These are phyloP conservation scores for Tetrahymena borealis DNA, from an alignment of 73 alveolate genomes.

Conservation along the genomic window DNA sequence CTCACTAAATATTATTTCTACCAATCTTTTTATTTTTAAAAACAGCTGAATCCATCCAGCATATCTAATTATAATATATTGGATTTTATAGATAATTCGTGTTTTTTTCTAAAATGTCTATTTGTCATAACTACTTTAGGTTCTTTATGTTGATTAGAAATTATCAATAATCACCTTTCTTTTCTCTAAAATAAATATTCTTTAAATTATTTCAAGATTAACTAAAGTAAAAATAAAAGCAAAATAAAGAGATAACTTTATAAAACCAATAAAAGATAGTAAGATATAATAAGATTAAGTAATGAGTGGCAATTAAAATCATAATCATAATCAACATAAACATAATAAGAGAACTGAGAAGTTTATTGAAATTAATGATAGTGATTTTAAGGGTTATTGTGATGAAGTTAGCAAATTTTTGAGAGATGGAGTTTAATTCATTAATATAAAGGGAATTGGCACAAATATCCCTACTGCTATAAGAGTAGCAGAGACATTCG, in stretches of 20 bases:
- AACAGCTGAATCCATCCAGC: not conserved
- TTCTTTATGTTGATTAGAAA: not conserved
- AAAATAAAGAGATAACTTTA: not conserved
- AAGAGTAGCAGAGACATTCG: not conserved
- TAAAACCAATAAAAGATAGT: not conserved
- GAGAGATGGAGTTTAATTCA: not conserved
- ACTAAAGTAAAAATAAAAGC: not conserved
- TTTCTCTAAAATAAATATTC: not conserved
- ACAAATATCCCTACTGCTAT: not conserved
- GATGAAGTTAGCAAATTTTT: not conserved
- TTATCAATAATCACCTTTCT: not conserved
- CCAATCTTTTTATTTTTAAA: not conserved
- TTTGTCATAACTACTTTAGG: not conserved
- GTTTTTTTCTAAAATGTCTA: not conserved
- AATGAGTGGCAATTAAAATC: not conserved
- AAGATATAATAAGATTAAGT: no score
- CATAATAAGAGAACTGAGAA: not conserved
- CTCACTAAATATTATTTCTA: no score
- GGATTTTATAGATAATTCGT: not conserved
- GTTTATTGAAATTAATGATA: not conserved
- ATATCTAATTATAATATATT: not conserved
- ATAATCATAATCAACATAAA: not conserved
- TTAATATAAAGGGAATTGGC: not conserved
- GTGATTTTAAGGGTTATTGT: not conserved
- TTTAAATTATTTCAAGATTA: not conserved